A percentile compares a stretch with the other conserved stretches of the same genome.
Conservation (phyloP, 768 basidiomycete genomes). For the Pluteus cervinus region DNA sequence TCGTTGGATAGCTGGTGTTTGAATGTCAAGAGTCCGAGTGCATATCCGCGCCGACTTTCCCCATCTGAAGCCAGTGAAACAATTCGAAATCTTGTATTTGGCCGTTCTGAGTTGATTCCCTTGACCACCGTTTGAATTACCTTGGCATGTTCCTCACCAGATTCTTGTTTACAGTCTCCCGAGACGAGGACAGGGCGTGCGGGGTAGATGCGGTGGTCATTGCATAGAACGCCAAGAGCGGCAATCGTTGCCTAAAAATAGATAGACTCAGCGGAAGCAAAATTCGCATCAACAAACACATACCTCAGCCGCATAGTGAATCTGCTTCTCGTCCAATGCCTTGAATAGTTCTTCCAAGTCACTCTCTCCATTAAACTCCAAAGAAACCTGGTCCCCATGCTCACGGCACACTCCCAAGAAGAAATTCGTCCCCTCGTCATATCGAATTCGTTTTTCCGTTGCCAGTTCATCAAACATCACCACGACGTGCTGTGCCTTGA, state of each 20-base stretch:
- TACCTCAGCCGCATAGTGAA: conserved; percentile 20
- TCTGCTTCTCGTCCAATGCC: conserved; percentile 9
- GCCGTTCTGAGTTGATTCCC: conserved; percentile 8
- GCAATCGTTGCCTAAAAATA: conserved; percentile 21
- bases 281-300: too few relatives aligned
- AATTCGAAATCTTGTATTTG: conserved; percentile 12
- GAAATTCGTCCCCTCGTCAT: conserved; percentile 16
- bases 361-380: conserved; percentile 13
- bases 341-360: conserved; percentile 20
- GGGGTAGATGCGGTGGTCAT: conserved; percentile 17
- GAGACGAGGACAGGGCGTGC: conserved; percentile 20
- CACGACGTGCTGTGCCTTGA: conserved; percentile 14
- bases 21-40: conserved; percentile 16
- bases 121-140: conserved; percentile 10
- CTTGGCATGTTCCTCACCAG: conserved; percentile 13
- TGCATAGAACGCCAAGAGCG: conserved; percentile 19
- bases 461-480: conserved; percentile 25
- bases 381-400: conserved; percentile 13
- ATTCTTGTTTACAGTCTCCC: conserved; percentile 22
- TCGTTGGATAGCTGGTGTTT: conserved; percentile 2
- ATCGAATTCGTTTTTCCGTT: conserved; percentile 17
- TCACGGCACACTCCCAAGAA: conserved; percentile 22
- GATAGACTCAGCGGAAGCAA: conserved; percentile 4
- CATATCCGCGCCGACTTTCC: conserved; percentile 14
- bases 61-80: conserved; percentile 19